These are phyloP conservation scores for Maudiozyma pseudohumilis DNA, from an alignment of 805 yeast genomes.

Conservation along the genomic window DNA sequence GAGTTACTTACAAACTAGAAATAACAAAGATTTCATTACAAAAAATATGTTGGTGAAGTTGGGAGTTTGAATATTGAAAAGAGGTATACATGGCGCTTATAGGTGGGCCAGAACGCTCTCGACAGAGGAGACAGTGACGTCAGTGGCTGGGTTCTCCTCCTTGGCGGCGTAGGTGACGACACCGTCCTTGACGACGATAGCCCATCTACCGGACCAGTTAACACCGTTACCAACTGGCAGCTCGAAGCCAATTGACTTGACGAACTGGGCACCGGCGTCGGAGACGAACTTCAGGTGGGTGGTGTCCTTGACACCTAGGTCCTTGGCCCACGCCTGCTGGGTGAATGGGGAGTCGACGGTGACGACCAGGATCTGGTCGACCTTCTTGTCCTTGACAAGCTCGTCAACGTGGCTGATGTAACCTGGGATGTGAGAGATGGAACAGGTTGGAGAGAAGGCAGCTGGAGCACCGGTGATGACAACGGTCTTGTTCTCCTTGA, in stretches of 20 bases:
- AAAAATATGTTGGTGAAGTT: background rate
- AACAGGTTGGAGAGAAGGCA: slow-evolving; percentile 80
- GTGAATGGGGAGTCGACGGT: slow-evolving; percentile 69
- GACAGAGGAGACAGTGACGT: slow-evolving; percentile 31
- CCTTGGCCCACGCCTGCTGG: slow-evolving; percentile 53
- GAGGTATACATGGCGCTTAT: slow-evolving; percentile 7
- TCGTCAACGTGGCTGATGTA: slow-evolving; percentile 41
- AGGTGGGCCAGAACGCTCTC: slow-evolving; percentile 26
- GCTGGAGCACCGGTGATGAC: slow-evolving; percentile 75
- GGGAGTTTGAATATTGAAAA: background rate
- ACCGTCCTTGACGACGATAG: slow-evolving; percentile 56
- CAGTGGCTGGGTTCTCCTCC: slow-evolving; percentile 29
- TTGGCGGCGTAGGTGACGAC: slow-evolving; percentile 38
- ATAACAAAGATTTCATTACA: background rate
- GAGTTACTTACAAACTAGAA: no score
- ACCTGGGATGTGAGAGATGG: slow-evolving; percentile 63
- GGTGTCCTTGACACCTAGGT: slow-evolving; percentile 27
- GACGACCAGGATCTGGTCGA: slow-evolving; percentile 52
- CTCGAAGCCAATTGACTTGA: slow-evolving; percentile 49
- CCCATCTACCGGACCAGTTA: slow-evolving; percentile 59
- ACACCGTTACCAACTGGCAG: slow-evolving; percentile 46
- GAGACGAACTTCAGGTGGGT: slow-evolving; percentile 47
- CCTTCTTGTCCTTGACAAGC: slow-evolving; percentile 45
- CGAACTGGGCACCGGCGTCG: slow-evolving; percentile 55
- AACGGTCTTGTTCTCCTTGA: slow-evolving; percentile 38